Conservation (phyloP, 176 grass and related monocot species). For the Raddia distichophylla region DNA sequence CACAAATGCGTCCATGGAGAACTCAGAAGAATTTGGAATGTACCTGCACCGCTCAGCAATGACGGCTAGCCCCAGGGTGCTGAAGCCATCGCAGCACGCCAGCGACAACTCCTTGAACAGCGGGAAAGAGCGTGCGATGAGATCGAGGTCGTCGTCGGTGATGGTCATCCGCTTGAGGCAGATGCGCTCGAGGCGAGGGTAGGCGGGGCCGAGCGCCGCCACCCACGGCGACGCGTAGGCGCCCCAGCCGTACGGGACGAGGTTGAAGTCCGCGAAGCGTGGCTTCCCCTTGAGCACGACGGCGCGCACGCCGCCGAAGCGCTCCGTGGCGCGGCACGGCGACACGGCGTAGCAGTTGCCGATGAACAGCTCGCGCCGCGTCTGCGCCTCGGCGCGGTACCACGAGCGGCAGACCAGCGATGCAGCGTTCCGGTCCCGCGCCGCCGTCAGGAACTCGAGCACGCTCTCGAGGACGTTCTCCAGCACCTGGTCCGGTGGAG, state of each 20-base stretch:
- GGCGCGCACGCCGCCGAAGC: conserved; percentile 45
- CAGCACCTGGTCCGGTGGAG: conserved; percentile 54
- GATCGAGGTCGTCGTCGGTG: conserved; percentile 52
- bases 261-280: conserved; percentile 72
- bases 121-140: conserved; percentile 55
- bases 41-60: conserved; percentile 68
- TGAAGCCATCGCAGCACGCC: conserved; percentile 63
- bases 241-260: conserved; percentile 61
- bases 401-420: conserved; percentile 64
- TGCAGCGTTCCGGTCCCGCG: conserved; percentile 57
- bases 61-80: conserved; percentile 57
- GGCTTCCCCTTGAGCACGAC: conserved; percentile 74
- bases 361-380: conserved; percentile 59
- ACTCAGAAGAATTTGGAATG: neutral
- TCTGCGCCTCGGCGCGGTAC: conserved; percentile 60
- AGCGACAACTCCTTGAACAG: conserved; percentile 53
- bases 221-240: conserved; percentile 58
- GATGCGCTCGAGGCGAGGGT: conserved; percentile 58
- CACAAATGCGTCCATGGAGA: conserved; percentile 8
- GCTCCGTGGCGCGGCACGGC: conserved; percentile 24
- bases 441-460: conserved; percentile 53
- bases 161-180: conserved; percentile 72
- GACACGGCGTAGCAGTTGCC: conserved; percentile 70
- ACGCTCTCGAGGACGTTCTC: conserved; percentile 73
- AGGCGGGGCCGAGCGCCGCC: conserved; percentile 40